Base-by-base conservation (phyloP, 495 filamentous ascomycete genomes). In the Bacidia rubella region DNA sequence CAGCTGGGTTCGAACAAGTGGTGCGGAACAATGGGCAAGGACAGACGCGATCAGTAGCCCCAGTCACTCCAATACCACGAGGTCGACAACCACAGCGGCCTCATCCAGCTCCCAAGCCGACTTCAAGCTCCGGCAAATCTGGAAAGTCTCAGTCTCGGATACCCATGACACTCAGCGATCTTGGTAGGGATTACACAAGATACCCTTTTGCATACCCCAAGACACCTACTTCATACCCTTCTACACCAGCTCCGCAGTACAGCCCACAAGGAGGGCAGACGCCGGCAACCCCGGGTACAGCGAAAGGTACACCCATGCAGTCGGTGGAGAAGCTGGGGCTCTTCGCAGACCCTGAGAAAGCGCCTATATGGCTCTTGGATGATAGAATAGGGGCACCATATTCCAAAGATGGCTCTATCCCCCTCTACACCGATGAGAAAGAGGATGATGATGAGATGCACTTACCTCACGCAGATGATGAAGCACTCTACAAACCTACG, bases 381-480 rank as follows among this genome's bases (percentile, higher is more conserved):
- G 69, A 74, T 54, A 60, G 68, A n/a, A 53, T 73, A 21, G 65
- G 57, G 7, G 64, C 62, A 39, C 61, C 65, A 29, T 54, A 61
- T 52, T 42, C 60, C 22, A 60, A 63, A 21, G 61, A 60, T 35
- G 54, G 53, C 10, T 58, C 57, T 4, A 70, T 70, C 57, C 66
- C 70, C 1, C 56, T 74, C 4, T 67, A 70, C 25, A 38, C 52
- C 1, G 65, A 74, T 54, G 64, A 75, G 46, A 61, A 67, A 46
- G 73, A 75, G 50, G 62, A 57, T 5, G 73, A 76, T 50, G 73
- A 76, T 59, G 69, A 70, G 27, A 65, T 70, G 57, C 73, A 76
- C 49, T 68, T 70, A 62, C 73, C 73, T 17, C 32, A 53, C 26
- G 65, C 64, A 23, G 68, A 74, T 53, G 73, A 76, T 49, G 71